Conservation (phyloP, 768 basidiomycete species). For the Tylopilus sp. region DNA sequence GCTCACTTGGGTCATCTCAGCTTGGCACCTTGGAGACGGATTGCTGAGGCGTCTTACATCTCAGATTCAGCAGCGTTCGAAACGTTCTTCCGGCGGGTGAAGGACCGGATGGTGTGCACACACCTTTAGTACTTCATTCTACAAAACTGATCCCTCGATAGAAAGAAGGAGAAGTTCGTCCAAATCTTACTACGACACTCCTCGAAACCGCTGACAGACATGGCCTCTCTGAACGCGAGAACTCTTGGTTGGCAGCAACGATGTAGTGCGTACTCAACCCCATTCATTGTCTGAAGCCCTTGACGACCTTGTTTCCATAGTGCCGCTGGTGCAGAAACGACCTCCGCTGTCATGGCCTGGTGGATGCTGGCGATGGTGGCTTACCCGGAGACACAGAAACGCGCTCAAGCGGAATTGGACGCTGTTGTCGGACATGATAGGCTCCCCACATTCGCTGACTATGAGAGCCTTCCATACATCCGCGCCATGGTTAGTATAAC, state of each 20-base stretch:
- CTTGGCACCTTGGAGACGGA: slow-evolving; percentile 2
- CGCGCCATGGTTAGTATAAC: slow-evolving; percentile 2
- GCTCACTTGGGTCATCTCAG: not conserved
- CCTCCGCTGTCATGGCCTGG: slow-evolving; percentile 11
- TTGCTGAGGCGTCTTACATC: not conserved
- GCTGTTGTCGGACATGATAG: slow-evolving; percentile 20
- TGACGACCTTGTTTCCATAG: not conserved
- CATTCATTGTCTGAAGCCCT: not conserved
- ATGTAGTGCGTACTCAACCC: slow-evolving; percentile 7
- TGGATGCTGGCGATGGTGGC: slow-evolving; percentile 24
- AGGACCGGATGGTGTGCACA: slow-evolving; percentile 2
- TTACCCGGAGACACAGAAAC: slow-evolving; percentile 25
- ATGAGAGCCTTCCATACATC: slow-evolving; percentile 5
- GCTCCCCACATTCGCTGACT: slow-evolving; percentile 12
- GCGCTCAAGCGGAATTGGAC: slow-evolving; percentile 26
- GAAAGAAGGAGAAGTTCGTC: not conserved
- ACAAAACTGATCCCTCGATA: not conserved
- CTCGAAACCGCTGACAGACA: slow-evolving; percentile 1
- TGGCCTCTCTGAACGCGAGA: slow-evolving; percentile 10
- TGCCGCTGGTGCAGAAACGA: slow-evolving; percentile 4
- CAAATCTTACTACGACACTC: not conserved
- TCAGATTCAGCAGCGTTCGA: slow-evolving; percentile 1
- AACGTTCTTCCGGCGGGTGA: not conserved
- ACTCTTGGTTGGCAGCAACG: slow-evolving; percentile 14
- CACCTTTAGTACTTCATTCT: not conserved